These are phyloP conservation scores for Leccinum incarnatum DNA, from an alignment of 768 basidiomycete genomes.

Conservation along the genomic window DNA sequence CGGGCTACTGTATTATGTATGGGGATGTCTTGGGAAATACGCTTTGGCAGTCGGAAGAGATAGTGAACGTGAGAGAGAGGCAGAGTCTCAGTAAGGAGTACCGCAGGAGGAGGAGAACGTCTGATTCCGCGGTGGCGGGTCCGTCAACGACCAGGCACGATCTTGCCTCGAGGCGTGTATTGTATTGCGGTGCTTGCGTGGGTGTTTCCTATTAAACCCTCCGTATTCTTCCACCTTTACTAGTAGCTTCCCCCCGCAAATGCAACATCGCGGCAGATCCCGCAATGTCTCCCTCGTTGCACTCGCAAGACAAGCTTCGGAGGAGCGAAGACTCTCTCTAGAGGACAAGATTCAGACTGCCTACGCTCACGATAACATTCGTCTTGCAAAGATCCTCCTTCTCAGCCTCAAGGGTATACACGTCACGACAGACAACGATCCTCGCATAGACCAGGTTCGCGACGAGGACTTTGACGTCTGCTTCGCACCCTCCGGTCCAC, in stretches of 20 bases:
- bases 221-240: constrained; percentile 8
- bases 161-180: neutral
- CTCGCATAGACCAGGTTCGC: constrained; percentile 58
- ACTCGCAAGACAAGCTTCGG: constrained; percentile 41
- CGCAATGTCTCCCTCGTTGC: constrained; percentile 42
- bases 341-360: constrained; percentile 66
- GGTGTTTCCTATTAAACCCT: neutral
- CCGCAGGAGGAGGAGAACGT: too few species aligned
- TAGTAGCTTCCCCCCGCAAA: constrained; percentile 11
- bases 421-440: constrained; percentile 56
- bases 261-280: constrained; percentile 41
- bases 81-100: too few species aligned
- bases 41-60: neutral
- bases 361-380: constrained; percentile 65
- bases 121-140: neutral
- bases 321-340: constrained; percentile 44
- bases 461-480: constrained; percentile 44
- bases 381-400: constrained; percentile 62
- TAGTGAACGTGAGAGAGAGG: constrained; percentile 4
- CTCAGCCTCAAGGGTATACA: constrained; percentile 60
- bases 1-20: neutral
- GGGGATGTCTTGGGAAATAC: constrained; percentile 9
- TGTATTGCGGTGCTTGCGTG: neutral
- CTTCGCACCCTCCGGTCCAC: constrained; percentile 38
- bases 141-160: neutral